Conservation (phyloP, 805 yeast genomes). For the Yarrowia sp. region DNA sequence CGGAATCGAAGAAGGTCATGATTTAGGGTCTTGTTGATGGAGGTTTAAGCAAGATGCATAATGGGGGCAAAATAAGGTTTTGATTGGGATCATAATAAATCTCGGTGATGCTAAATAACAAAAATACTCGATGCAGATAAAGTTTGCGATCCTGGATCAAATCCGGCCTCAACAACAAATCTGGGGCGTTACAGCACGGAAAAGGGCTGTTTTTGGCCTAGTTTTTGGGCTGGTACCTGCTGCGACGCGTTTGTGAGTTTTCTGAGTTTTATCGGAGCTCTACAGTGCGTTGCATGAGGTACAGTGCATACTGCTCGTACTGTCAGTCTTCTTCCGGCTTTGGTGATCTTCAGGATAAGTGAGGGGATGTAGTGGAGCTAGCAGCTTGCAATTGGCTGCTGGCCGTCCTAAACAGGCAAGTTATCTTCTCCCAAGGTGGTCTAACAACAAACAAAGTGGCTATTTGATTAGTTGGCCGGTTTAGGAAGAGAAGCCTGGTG, state of each 20-base stretch:
- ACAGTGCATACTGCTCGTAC: neutral
- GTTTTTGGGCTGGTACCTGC: neutral
- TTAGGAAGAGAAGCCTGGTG: no score
- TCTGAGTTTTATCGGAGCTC: neutral
- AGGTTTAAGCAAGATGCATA: conserved; percentile 24
- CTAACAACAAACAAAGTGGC: no score
- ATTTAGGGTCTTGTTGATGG: neutral
- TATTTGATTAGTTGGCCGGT: no score
- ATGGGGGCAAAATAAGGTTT: neutral
- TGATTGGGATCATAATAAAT: neutral
- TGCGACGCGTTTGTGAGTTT: neutral
- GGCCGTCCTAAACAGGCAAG: neutral
- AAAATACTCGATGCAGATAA: neutral
- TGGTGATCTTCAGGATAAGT: no score
- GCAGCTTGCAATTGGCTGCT: neutral
- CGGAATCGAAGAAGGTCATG: conserved; percentile 32
- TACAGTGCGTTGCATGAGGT: conserved; percentile 15
- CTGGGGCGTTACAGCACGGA: neutral
- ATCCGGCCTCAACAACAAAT: neutral
- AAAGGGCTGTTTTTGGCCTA: neutral
- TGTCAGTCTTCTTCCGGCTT: no score
- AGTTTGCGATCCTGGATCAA: neutral
- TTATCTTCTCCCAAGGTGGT: no score
- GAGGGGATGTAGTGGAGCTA: neutral
- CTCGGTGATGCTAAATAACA: no score